Conservation (phyloP, 192 early-diverging fungal genomes). For the Backusella parvicylindrica region DNA sequence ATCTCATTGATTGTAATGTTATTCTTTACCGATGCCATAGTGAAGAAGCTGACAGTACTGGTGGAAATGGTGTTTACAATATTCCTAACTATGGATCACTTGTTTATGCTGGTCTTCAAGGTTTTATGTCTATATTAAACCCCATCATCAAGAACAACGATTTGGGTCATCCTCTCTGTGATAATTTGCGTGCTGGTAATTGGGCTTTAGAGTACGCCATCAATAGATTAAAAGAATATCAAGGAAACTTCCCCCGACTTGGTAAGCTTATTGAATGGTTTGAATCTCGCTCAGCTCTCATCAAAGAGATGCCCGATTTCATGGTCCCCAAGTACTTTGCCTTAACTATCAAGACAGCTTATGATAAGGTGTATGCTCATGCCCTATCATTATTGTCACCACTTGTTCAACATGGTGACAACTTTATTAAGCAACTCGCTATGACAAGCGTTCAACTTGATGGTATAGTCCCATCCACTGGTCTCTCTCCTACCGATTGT, state of each 20-base stretch:
- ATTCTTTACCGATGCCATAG: conserved; percentile 81
- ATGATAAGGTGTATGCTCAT: conserved; percentile 62
- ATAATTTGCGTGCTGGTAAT: conserved; percentile 80
- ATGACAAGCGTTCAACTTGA: conserved; percentile 85
- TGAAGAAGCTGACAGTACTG: conserved; percentile 81
- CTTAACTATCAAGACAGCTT: conserved; percentile 72
- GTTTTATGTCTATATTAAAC: conserved; percentile 80
- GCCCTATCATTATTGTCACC: conserved; percentile 62
- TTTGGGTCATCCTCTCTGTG: conserved; percentile 89
- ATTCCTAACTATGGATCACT: conserved; percentile 83
- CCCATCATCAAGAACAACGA: conserved; percentile 83
- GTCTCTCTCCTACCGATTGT: conserved; percentile 62
- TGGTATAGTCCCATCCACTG: conserved; percentile 79
- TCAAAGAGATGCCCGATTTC: conserved; percentile 76
- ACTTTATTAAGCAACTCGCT: conserved; percentile 68
- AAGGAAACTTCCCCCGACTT: conserved; percentile 8
- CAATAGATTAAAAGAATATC: conserved; percentile 63
- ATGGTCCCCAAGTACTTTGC: conserved; percentile 95
- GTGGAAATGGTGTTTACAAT: conserved; percentile 80
- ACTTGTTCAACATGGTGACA: conserved; percentile 49
- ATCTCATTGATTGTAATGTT: conserved; percentile 77
- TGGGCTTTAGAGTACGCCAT: conserved; percentile 93
- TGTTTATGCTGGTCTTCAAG: conserved; percentile 91
- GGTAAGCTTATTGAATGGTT: conserved; percentile 71
- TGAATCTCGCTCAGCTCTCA: conserved; percentile 59